Evolutionary conservation across 495 filamentous ascomycete genomes (phyloP), one percentile per base, ranked within the genome.

Genomic region (Annulohypoxylon bovei): DNA sequence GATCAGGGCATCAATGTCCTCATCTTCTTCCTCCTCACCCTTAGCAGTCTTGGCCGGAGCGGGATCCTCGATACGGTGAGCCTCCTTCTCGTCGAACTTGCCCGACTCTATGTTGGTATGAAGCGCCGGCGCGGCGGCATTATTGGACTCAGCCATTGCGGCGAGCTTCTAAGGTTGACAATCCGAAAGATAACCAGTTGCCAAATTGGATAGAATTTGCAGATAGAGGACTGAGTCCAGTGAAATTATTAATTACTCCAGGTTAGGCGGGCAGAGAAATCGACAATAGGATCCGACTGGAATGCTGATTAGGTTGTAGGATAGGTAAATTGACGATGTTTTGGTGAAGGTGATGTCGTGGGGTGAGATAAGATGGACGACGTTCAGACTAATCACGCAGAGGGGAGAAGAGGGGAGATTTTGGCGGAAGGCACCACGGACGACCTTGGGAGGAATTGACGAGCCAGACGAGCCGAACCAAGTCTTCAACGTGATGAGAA

Each of bases 1-100:
- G 64, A 97, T 94, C 68, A 97, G 85, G 61, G 86, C 84, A 75
- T 95, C 91, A 16, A 97, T 91, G 73, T 93, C 88, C 80, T 90
- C 88, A 67, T 90, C 87, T 22, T 90, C 88, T 42, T 91, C 88
- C 12, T 83, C 83, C 14, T 79, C 82, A 22, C 71, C 75, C 73
- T 78, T 80, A 44, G 62, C 20, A 60, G 68, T 62, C 74, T 77
- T 79, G 68, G 67, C 22, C 18, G 72, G 60, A 33, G 70, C 47
- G 18, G 75, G 70, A 12, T 77, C 65, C 40, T 65, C 40, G 47
- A 68, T 50, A 23, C 67, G 72, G 44, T 78, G 74, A 57, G 75
- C 67, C n/a, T 72, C 75, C 80, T 87, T 88, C 81, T 88, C 85
- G 77, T 88, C 84, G 69, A 88, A 86, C 65, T 78, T 75, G 63